phyloP scores from a whole-genome alignment of 805 yeast species.

The Candida gorgasii region DNA sequence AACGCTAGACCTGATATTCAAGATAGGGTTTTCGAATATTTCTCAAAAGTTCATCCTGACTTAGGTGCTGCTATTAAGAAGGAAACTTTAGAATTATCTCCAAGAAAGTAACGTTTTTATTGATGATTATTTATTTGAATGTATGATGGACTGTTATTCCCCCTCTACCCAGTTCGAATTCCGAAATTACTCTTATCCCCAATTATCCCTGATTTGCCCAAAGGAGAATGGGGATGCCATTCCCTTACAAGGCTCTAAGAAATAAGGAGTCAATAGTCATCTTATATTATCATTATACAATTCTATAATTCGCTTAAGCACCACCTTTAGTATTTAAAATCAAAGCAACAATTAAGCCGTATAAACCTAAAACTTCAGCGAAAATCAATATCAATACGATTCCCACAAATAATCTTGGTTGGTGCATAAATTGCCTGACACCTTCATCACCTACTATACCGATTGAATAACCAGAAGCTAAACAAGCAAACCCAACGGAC shows the following conservation, averaged over 20 bases:
- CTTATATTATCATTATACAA: not conserved
- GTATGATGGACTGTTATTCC: not conserved
- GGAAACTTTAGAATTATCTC: conserved; percentile 55
- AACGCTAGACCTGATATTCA: conserved; percentile 75
- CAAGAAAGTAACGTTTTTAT: conserved; percentile 37
- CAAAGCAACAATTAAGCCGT: conserved; percentile 96
- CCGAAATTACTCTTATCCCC: no score
- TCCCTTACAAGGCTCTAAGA: no score
- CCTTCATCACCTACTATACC: conserved; percentile 99
- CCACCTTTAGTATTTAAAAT: conserved; percentile 86
- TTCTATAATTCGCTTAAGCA: not conserved
- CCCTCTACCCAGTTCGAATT: not conserved
- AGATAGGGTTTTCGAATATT: conserved; percentile 76
- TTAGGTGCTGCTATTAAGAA: conserved; percentile 68
- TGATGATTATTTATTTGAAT: conserved; percentile 2
- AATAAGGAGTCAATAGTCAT: no score
- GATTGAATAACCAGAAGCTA: conserved; percentile 98
- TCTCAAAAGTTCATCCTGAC: conserved; percentile 66
- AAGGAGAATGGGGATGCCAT: no score
- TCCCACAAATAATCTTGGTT: conserved; percentile 97
- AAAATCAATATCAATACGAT: conserved; percentile 97
- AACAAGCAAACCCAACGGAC: conserved; percentile 94
- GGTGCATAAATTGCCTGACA: conserved; percentile 97
- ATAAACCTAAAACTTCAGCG: conserved; percentile 97
- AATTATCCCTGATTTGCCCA: no score